Base-by-base conservation (phyloP, 805 yeast genomes). In the Ogataea nonfermentans region DNA sequence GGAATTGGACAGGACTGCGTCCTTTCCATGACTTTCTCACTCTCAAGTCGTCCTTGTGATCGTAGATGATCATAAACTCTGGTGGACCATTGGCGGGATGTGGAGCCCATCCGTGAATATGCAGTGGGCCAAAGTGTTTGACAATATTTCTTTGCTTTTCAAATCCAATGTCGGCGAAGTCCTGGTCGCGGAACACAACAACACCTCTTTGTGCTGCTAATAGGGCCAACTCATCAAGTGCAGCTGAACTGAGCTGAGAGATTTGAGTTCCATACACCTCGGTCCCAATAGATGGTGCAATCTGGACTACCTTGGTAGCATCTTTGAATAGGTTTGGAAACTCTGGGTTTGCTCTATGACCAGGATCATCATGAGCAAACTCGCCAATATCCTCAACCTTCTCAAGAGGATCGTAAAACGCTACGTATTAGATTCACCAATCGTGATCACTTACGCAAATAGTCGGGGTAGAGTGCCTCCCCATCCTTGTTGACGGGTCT, bases 211-310 rank as follows among this genome's bases (percentile, higher is more conserved):
- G 78, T 6, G 85, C 89, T 26, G 81, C 79, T 22, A 71, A 68
- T 14, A 79, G 64, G 2, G 90, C 88, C 43, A 84, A 67, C 48
- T 84, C 90, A 49, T 83, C 80, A 57, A 77, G 78, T 16, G 73
- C 86, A n/a, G 63, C 62, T 34, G 68, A 69, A 38, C 67, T 54
- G 48, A 82, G 70, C 35, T 67, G 57, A n/a, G 81, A 73, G 38
- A 82, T 64, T 54, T 81, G 87, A 30, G 83, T 56, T 20, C 81
- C 83, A 8, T 57, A 60, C 30, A 84, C 63, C 48, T 78, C 85
- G 17, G 80, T 66, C 14, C 93, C 95, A 37, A 84, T 68, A 51
- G 76, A 80, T 22, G 91, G 91, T 1, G 87, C 76, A 24, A 84
- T 56, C 47, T 74, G 51, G 8, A 32, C 40, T 11, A 44, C 34